phyloP scores from a whole-genome alignment of 352 stramenopile genomes.

The Salisapilia sapeloensis region DNA sequence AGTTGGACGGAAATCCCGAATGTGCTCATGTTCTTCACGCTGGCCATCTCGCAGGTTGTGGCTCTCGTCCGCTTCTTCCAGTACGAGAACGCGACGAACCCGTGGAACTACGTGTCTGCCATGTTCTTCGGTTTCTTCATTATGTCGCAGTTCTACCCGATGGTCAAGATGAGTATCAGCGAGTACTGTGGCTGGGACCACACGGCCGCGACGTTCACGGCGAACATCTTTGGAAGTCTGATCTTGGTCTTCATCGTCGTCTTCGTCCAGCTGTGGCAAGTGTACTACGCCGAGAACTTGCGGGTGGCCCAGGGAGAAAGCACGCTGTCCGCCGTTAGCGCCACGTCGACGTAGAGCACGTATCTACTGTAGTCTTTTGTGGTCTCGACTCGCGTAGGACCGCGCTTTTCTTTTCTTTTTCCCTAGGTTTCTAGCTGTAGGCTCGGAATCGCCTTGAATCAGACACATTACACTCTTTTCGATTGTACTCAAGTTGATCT shows the following conservation, averaged over 20 bases:
- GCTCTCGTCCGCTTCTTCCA: slow-evolving; percentile 75
- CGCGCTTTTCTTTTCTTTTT: no score
- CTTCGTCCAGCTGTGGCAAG: slow-evolving; percentile 80
- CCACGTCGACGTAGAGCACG: background rate
- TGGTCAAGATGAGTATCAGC: slow-evolving; percentile 85
- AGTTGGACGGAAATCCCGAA: slow-evolving; percentile 82
- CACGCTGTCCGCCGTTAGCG: no score
- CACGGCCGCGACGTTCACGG: slow-evolving; percentile 64
- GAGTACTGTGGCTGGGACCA: slow-evolving; percentile 83
- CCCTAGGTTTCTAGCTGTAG: no score
- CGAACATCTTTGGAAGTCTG: slow-evolving; percentile 71
- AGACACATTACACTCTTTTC: no score
- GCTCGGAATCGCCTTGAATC: no score
- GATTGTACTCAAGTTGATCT: no score
- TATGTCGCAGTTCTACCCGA: slow-evolving; percentile 76
- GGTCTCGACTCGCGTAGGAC: no score
- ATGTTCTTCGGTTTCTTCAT: slow-evolving; percentile 83
- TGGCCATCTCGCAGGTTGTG: slow-evolving; percentile 53
- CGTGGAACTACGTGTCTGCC: slow-evolving; percentile 80
- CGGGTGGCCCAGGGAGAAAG: slow-evolving; percentile 25
- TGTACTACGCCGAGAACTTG: slow-evolving; percentile 68
- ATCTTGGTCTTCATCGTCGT: slow-evolving; percentile 71
- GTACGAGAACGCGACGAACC: slow-evolving; percentile 78
- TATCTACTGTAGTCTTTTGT: background rate
- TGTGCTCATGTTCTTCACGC: slow-evolving; percentile 78